Evolutionary conservation across 2,329 filamentous ascomycete genomes (phyloP).

Genomic region (Colletotrichum sansevieriae): DNA sequence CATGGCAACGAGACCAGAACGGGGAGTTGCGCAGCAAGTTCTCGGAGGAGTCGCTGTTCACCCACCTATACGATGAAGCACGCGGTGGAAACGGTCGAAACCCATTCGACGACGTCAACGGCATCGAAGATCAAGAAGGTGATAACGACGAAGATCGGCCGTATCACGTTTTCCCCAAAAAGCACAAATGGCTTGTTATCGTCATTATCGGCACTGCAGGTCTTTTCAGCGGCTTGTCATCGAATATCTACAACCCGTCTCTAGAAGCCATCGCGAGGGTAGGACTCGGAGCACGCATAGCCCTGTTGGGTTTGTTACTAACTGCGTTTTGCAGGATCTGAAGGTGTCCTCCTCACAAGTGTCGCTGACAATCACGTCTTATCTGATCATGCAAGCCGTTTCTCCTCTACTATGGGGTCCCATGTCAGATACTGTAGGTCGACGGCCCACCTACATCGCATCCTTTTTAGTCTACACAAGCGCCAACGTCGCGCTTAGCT

Average conservation of each 20-base stretch:
- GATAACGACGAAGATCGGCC: slow-evolving; percentile 6
- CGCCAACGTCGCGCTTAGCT: slow-evolving; percentile 60
- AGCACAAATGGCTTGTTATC: slow-evolving; percentile 60
- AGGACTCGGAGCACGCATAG: neutral
- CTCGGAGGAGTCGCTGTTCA: slow-evolving; percentile 13
- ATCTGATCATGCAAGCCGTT: slow-evolving; percentile 64
- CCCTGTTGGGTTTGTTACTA: neutral
- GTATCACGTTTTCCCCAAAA: slow-evolving; percentile 53
- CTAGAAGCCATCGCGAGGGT: slow-evolving; percentile 55
- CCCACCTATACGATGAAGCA: slow-evolving; percentile 17
- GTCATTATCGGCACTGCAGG: slow-evolving; percentile 63
- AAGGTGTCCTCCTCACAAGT: slow-evolving; percentile 49
- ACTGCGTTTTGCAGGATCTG: slow-evolving; percentile 44
- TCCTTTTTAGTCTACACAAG: slow-evolving; percentile 61
- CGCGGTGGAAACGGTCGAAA: slow-evolving; percentile 15
- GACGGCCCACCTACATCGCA: slow-evolving; percentile 59
- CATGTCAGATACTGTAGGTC: slow-evolving; percentile 60
- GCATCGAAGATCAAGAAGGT: neutral
- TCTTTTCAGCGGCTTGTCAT: slow-evolving; percentile 65
- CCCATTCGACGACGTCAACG: slow-evolving; percentile 28
- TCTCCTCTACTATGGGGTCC: slow-evolving; percentile 63
- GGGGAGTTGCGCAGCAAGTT: slow-evolving; percentile 17
- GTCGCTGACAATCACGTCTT: slow-evolving; percentile 59
- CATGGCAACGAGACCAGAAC: slow-evolving; percentile 19
- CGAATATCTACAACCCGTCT: slow-evolving; percentile 65